Base-by-base conservation (phyloP, 140 eudicot genomes). In the Oenanthe javanica region DNA sequence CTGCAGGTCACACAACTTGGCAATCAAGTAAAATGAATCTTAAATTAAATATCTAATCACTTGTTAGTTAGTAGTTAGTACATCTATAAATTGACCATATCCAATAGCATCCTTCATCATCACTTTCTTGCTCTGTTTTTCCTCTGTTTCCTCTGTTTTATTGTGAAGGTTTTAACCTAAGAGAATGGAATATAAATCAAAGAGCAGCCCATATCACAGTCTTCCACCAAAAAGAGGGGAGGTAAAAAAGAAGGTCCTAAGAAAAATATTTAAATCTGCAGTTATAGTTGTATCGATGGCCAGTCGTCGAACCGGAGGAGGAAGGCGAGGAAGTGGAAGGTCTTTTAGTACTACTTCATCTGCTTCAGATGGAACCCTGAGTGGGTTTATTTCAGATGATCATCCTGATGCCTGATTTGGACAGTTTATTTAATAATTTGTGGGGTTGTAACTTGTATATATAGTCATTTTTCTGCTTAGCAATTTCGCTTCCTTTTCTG, bases 141-240 rank as follows among this genome's bases (percentile, higher is more conserved):
- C 31, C 40, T 36, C 40, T 36, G 40, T 36, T 36, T 36, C 40
- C 36, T 19, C 49, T 70, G 75, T 70, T 70, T 36, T 70, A 4
- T 42, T 4, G 14, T 4, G 1, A 42, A 71, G 47, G 13, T 6
- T 3, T 16, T 19, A n/a, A 21, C 31, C 77, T 21, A 23, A 13
- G 5, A 47, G n/a, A 46, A 74, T 74, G 78, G 78, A 74, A 31
- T 61, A 61, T 46, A 74, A 74, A 23, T 31, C 78, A 49, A 74
- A 74, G 55, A 47, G 36, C 78, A 74, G 52, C 78, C 36, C 78
- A 74, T 6, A 47, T 74, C 78, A 46, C 50, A 45, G 57, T 16
- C 21, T 74, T 73, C 55, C 55, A 13, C 78, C 59, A 46, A n/a
- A 46, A 31, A 46, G 78, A 74, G 78, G 78, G 10, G 18, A 46